A percentile compares a stretch with the other conserved stretches of the same genome.
These are phyloP conservation scores for Penicillium canescens DNA, from an alignment of 495 filamentous ascomycete species.

Conservation along the genomic window DNA sequence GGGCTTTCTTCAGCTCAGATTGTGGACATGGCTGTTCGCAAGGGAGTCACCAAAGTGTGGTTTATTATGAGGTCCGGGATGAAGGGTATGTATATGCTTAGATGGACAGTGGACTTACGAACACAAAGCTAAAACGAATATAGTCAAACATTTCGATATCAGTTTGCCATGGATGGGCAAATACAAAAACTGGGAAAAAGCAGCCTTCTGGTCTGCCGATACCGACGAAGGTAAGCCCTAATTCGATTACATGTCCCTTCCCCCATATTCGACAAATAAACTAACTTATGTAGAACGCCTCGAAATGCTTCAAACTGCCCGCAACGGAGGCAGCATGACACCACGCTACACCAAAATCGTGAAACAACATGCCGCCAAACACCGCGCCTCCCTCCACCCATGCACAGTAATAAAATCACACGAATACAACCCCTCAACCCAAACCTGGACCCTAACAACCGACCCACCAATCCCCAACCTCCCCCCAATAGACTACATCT, in stretches of 20 bases:
- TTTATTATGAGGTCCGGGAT: conserved; percentile 58
- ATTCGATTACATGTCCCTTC: neutral
- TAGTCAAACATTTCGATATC: conserved; percentile 65
- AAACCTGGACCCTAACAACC: conserved; percentile 52
- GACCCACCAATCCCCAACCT: conserved; percentile 49
- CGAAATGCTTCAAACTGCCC: conserved; percentile 55
- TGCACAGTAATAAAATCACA: conserved; percentile 45
- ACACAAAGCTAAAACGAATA: neutral
- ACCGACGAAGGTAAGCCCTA: conserved; percentile 45
- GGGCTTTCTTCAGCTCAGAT: conserved; percentile 63
- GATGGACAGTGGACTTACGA: neutral
- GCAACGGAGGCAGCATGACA: conserved; percentile 63
- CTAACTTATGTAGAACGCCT: conserved; percentile 45
- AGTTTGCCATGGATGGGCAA: conserved; percentile 66
- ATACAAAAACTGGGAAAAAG: conserved; percentile 63
- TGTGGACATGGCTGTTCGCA: conserved; percentile 53
- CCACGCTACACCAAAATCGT: conserved; percentile 57
- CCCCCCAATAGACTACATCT: conserved; percentile 61
- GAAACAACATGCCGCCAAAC: conserved; percentile 44
- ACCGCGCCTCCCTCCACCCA: conserved; percentile 48
- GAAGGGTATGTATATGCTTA: conserved; percentile 36
- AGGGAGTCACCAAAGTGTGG: conserved; percentile 55
- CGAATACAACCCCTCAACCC: conserved; percentile 31
- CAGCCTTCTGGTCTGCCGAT: conserved; percentile 62
- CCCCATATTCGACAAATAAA: neutral